phyloP scores from a whole-genome alignment of 2,329 filamentous ascomycete species.

The Escovopsis sp. region DNA sequence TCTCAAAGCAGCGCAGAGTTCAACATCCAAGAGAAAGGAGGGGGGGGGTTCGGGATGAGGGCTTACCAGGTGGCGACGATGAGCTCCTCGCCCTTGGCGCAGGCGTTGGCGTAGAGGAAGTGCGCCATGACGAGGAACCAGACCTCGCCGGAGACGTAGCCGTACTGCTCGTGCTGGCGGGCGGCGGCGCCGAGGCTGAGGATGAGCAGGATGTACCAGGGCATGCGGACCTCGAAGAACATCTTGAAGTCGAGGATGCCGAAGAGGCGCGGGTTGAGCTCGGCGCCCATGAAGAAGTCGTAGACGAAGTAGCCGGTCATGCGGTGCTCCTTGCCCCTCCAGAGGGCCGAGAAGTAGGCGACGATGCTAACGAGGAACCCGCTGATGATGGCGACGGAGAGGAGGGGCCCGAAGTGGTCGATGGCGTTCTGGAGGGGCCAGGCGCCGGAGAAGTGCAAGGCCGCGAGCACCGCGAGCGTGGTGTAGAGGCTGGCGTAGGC shows the following conservation, averaged over 20 bases:
- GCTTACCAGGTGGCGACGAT: constrained; percentile 65
- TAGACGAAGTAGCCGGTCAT: constrained; percentile 83
- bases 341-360: constrained; percentile 74
- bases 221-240: constrained; percentile 87
- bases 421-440: constrained; percentile 87
- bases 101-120: constrained; percentile 84
- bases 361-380: constrained; percentile 72
- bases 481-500: constrained; percentile 77
- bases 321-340: constrained; percentile 70
- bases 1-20: too few relatives aligned
- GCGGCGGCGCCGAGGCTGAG: constrained; percentile 62
- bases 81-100: constrained; percentile 80
- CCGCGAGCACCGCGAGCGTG: constrained; percentile 57
- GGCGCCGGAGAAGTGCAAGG: constrained; percentile 65
- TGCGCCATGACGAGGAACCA: constrained; percentile 77
- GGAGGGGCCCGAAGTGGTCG: constrained; percentile 85
- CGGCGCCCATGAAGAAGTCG: constrained; percentile 84
- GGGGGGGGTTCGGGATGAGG: too few relatives aligned
- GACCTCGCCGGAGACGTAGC: constrained; percentile 76
- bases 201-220: constrained; percentile 82
- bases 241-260: constrained; percentile 81
- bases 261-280: constrained; percentile 64
- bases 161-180: constrained; percentile 71
- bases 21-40: too few relatives aligned
- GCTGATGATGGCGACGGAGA: constrained; percentile 85